These are phyloP conservation scores for Paragyromitra xinjiangensis DNA, from an alignment of 495 filamentous ascomycete genomes.

Conservation along the genomic window DNA sequence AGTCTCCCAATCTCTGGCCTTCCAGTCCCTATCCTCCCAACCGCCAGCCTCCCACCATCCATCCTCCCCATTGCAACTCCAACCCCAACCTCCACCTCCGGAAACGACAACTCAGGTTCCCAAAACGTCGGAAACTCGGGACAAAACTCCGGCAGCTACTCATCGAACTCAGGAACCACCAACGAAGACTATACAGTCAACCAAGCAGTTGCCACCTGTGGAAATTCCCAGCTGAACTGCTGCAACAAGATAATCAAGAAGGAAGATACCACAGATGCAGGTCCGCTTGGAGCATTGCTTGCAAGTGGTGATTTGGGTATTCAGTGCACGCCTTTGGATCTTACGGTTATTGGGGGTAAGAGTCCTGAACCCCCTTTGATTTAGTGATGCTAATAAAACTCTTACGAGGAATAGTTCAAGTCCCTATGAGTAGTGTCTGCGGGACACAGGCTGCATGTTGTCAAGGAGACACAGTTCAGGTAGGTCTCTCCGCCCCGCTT, in stretches of 20 bases:
- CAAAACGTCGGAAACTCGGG: conserved; percentile 15
- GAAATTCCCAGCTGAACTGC: conserved; percentile 29
- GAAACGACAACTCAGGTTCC: neutral
- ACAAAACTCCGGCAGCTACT: neutral
- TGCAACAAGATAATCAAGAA: conserved; percentile 15
- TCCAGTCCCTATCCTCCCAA: neutral
- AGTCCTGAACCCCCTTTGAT: neutral
- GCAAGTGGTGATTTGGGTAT: conserved; percentile 13
- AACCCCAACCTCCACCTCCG: neutral
- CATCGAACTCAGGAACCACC: conserved; percentile 8
- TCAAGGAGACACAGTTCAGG: neutral
- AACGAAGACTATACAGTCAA: conserved; percentile 6
- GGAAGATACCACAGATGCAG: conserved; percentile 10
- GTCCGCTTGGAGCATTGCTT: conserved; percentile 10
- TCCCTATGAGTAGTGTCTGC: conserved; percentile 8
- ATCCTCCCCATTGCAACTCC: neutral
- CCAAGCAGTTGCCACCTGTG: conserved; percentile 16
- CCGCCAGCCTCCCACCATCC: neutral
- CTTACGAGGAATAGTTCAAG: neutral
- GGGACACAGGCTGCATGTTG: conserved; percentile 3
- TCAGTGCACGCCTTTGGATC: conserved; percentile 15
- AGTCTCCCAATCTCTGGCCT: neutral
- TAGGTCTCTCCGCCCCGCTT: neutral
- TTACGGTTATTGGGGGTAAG: conserved; percentile 8
- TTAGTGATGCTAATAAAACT: neutral